Base-by-base conservation (phyloP, 78 protist genomes). In the Polysphondylium violaceum region DNA sequence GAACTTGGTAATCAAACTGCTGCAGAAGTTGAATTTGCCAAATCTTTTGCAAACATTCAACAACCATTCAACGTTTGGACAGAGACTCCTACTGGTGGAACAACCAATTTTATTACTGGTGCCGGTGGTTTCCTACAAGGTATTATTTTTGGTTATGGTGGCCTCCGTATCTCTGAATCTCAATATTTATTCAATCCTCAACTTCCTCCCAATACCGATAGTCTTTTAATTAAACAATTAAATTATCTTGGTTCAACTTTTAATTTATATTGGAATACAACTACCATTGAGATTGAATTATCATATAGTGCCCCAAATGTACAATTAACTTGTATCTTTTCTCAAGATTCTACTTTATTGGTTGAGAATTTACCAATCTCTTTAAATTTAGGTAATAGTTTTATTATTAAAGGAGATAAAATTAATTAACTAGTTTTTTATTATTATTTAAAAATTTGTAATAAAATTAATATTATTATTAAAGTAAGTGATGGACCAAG, bases 81-180 rank as follows among this genome's bases (percentile, higher is more conserved):
- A 0, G 94, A 89, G 14, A 89, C 94, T 7, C 94, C 94, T 17
- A 64, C 87, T 1, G 94, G 53, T 47, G 76, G 76, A 12, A 40
- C 76, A 43, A 31, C 50, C 11, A 72, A 72, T 41, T 72, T 72
- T 47, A 33, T 72, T 31, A 72, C 76, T 12, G 76, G 76, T 51
- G 77, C 74, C 3, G 94, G 94, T 41, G 94, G 94, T 9, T 88
- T 74, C 41, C 41, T 88, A 16, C 94, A 88, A 56, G 76, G 75
- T 35, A 2, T 88, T 2, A 36, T 75, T 8, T 25, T 25, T 68
- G 94, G 94, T 8, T 88, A 68, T 55, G 76, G 86, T 55, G 94
- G 94, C 11, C 33, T 83, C 29, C 67, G 90, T 58, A 58, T 83
- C 47, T 3, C 67, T 38, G 29, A n/a, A 58, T 25, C 19, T 8